phyloP scores from a whole-genome alignment of 257 asterid species.

The Nicotiana undulata region DNA sequence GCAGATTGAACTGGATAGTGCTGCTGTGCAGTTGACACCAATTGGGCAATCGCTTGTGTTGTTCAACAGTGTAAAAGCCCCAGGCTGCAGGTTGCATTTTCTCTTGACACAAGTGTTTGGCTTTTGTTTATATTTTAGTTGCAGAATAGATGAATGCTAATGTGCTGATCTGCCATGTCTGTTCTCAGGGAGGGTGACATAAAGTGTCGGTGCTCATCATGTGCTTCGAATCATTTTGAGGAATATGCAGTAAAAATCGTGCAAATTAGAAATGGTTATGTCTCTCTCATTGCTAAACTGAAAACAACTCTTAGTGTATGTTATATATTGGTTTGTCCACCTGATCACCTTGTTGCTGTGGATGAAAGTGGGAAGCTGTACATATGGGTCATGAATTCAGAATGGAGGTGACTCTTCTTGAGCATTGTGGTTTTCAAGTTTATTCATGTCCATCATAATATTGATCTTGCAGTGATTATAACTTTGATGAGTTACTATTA shows the following conservation, averaged over 20 bases:
- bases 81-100: conserved; percentile 64
- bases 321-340: conserved; percentile 72
- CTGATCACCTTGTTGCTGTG: conserved; percentile 69
- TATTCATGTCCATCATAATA: background rate
- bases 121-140: conserved; percentile 2
- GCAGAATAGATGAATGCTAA: conserved; percentile 8
- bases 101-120: background rate
- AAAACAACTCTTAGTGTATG: conserved; percentile 43
- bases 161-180: conserved; percentile 15
- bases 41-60: conserved; percentile 61
- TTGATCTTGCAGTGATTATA: background rate
- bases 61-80: conserved; percentile 53
- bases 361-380: conserved; percentile 78
- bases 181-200: conserved; percentile 57
- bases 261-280: conserved; percentile 55
- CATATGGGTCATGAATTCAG: conserved; percentile 80
- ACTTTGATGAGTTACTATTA: background rate
- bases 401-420: conserved; percentile 62
- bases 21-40: conserved; percentile 69
- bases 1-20: conserved; percentile 52
- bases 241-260: conserved; percentile 69
- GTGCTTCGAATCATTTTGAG: conserved; percentile 49
- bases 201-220: conserved; percentile 57
- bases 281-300: conserved; percentile 52
- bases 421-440: background rate